Conservation (phyloP, 2,329 filamentous ascomycete genomes). For the Cercospora sesami region DNA sequence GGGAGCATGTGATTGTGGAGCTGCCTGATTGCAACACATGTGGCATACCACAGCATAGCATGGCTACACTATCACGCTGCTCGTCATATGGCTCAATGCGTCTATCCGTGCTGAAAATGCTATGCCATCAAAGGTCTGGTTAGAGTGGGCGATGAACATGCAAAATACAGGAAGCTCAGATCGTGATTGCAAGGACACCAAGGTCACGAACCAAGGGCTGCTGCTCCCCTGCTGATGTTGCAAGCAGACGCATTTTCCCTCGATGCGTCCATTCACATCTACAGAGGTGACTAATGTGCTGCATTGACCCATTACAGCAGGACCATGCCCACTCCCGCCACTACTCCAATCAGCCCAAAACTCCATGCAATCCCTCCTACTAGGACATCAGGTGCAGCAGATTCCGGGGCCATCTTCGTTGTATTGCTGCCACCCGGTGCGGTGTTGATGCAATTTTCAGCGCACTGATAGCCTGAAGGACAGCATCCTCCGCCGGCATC, state of each 20-base stretch:
- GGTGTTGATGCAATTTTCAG: constrained; percentile 65
- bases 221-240: neutral
- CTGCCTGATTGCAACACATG: neutral
- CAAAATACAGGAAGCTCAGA: neutral
- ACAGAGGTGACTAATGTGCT: neutral
- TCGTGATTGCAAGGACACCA: neutral
- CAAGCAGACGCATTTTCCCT: neutral
- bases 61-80: neutral
- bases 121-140: neutral
- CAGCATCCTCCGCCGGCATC: constrained; percentile 78
- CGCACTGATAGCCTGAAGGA: constrained; percentile 73
- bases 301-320: constrained; percentile 35
- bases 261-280: neutral
- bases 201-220: neutral
- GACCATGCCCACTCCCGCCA: constrained; percentile 43
- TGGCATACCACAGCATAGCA: neutral
- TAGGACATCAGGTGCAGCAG: constrained; percentile 33
- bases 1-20: constrained; percentile 10
- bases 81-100: neutral
- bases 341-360: constrained; percentile 35
- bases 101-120: neutral
- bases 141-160: neutral
- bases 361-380: constrained; percentile 36
- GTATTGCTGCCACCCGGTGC: constrained; percentile 57
- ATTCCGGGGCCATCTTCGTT: constrained; percentile 44